Base-by-base conservation (phyloP, 257 asterid genomes). In the Rubia yunnanensis region DNA sequence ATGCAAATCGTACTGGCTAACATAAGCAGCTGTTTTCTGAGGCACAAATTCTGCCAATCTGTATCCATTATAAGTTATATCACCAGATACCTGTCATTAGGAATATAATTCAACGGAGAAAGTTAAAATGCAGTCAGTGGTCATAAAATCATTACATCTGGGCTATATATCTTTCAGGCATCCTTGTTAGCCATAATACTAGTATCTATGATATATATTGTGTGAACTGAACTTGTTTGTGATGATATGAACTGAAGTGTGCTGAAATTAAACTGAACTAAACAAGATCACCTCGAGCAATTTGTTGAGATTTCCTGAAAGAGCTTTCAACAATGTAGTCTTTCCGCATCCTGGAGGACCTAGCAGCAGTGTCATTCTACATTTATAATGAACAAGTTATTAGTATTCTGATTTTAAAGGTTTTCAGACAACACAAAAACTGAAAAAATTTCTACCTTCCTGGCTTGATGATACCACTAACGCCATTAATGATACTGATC, bases 321-420 rank as follows among this genome's bases (percentile, higher is more conserved):
- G 80, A 26, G 91, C 91, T 73, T 85, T 85, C 81, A 85, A 75
- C 39, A 85, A 66, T 36, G 94, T 77, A 59, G 91, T 85, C 73
- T 88, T 88, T 68, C 96, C 89, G 53, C 89, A 82, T 38, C 91
- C 91, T 15, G 96, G 91, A 73, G 92, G 90, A 60, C 92, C 92
- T 63, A 85, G 90, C 66, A 87, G 70, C 31, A 87, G 80, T 48
- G 88, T 82, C 78, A 87, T 74, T 72, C 92, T 85, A 88, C 70
- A 74, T 70, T 54, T 24, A 70, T 7, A 74, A 23, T 60, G 20
- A 44, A 44, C 34, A 28, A 26, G 26, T 28, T 17, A 17, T 31
- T 30, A 31, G 5, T 14, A 17, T 1, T 23, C 14, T 22, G 63
- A 58, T 26, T 15, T 15, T 41, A 58, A 3, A 22, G 15, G 15